Base-by-base conservation (phyloP, 192 early-diverging fungal genomes). In the Coemansia sp. region DNA sequence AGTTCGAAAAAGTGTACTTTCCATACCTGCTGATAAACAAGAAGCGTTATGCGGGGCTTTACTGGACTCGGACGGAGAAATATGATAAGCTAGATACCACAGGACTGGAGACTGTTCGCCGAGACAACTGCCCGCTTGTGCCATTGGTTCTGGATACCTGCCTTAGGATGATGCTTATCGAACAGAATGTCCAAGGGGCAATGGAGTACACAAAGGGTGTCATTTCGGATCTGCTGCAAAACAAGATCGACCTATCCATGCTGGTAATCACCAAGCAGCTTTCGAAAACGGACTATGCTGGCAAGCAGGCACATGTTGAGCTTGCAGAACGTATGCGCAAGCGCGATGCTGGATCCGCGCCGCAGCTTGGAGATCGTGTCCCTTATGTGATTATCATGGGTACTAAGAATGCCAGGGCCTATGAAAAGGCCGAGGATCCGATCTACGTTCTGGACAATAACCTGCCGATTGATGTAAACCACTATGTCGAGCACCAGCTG, bases 1-100 rank as follows among this genome's bases (percentile, higher is more conserved):
- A 98, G 71, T 98, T 98, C 65, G 95, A 98, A 71, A 98, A 99
- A 69, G 94, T 97, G n/a, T 98, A 99, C 56, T 98, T 89, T 62
- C 95, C 95, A 21, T 99, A 98, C 70, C 72, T 99, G 57, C 78
- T 99, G 30, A 98, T 99, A 65, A 98, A 90, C 86, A 99, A 99
- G 80, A 99, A 99, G 83, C 86, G 94, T 32, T 99, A 98, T 75
- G 95, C 95, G 30, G 97, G 95, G 18, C 71, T 99, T 18, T 99
- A 97, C 76, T 98, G 97, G 97, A 97, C 95, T 12, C 85, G 82
- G n/a, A 85, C 93, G 5, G 88, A 92, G 6, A 94, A 92, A 57
- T 94, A 92, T 64, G 95, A 99, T 74, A 97, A 97, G 74, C 78
- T 98, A 73, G 96, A 98, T 73, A 89, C 96, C 30, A 98, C 96